Evolutionary conservation across 2,329 filamentous ascomycete genomes (phyloP), one percentile per base, ranked within the genome.

Genomic region (Verticillium nubilum): DNA sequence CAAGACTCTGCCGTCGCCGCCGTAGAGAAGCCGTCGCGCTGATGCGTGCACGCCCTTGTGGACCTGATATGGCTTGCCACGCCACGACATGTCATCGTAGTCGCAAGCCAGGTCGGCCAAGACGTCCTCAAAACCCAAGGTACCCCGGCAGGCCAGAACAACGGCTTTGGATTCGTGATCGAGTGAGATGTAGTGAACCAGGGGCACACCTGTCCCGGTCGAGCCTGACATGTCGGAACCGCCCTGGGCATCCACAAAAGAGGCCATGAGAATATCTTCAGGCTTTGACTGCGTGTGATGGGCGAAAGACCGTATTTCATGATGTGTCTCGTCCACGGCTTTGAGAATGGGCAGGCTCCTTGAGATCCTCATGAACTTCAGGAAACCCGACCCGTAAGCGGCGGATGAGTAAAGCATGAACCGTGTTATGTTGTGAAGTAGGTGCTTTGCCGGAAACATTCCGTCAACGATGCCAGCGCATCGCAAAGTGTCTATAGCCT

Each of bases 21-120:
- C 87, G 66, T 87, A 87, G 0, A 91, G 74, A 0, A 91, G 78
- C 12, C 88, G 82, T 23, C 83, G 80, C 4, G 88, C 88, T 1
- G 88, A 90, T 0, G 88, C 87, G 68, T 90, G 87, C 58, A 91
- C 86, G 15, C 88, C 88, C 69, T 90, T 90, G 72, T 91, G 88
- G 0, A 91, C 88, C 64, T 87, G 85, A 75, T 89, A 90, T 1
- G 76, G 74, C 60, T 79, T 82, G 17, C 86, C 86, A 60, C 85
- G 80, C 86, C 88, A 88, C 5, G 76, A 62, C 10, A 89, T 73
- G 58, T 86, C 80, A 64, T 89, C 87, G 63, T 90, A 91, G 54
- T 90, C 88, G 70, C 88, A 91, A 29, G 87, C 87, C 81, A 91
- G 84, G 67, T 91, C 88, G 0, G 87, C 87, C 35, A 91, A 74